Conservation (phyloP, 257 asterid genomes). For the Mentha longifolia region DNA sequence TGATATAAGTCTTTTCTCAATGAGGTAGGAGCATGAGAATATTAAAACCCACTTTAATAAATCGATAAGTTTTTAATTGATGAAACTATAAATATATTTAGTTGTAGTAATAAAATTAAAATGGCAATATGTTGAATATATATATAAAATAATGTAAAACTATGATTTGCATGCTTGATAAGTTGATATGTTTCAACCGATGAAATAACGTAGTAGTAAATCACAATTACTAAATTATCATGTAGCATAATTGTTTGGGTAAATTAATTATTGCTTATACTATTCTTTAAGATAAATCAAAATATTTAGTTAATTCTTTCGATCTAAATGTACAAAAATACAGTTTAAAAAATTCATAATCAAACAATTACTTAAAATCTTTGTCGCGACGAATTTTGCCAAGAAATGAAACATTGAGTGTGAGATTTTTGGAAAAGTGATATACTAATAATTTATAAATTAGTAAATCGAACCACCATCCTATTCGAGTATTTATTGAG, state of each 20-base stretch:
- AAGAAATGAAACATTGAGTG: neutral
- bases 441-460: neutral
- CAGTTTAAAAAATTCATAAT: neutral
- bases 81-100: too few species aligned
- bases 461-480: slow-evolving; percentile 5
- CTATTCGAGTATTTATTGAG: slow-evolving; percentile 20
- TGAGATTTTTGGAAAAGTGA: neutral
- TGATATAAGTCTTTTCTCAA: neutral
- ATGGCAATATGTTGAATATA: too few species aligned
- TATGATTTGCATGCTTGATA: too few species aligned
- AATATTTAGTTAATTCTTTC: too few species aligned
- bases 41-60: too few species aligned
- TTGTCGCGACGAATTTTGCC: neutral
- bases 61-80: too few species aligned
- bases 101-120: too few species aligned
- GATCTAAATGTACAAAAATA: neutral
- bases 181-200: too few species aligned
- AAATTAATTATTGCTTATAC: too few species aligned
- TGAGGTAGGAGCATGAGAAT: neutral
- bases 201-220: too few species aligned
- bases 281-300: neutral
- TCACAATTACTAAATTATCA: neutral
- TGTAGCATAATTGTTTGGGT: too few species aligned
- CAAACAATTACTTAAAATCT: neutral
- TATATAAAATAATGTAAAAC: too few species aligned